Conservation (phyloP, 441 rosid genomes). For the Theobroma grandiflorum region DNA sequence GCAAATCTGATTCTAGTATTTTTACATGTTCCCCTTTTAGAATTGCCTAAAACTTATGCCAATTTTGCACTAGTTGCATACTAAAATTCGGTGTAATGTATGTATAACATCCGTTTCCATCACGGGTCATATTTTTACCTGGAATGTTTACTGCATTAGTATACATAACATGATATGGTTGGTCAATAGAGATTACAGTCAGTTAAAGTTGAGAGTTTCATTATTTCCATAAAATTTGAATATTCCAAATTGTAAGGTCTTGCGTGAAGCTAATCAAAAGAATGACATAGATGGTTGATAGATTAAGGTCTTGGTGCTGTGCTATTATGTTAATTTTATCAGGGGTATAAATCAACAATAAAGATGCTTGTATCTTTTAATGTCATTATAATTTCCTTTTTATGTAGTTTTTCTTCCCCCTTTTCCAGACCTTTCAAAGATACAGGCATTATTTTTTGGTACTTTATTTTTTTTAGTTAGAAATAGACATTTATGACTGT, state of each 20-base stretch:
- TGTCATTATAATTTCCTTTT: background rate
- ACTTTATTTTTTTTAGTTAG: background rate
- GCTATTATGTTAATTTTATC: background rate
- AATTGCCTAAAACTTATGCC: background rate
- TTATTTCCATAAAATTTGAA: background rate
- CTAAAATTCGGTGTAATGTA: background rate
- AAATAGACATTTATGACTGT: background rate
- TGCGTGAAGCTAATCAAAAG: background rate
- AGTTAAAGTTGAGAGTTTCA: background rate
- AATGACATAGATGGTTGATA: background rate
- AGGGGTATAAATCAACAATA: background rate
- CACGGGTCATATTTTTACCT: background rate
- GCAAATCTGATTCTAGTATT: background rate
- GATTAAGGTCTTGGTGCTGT: background rate
- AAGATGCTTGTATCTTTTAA: background rate
- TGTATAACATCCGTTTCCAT: background rate
- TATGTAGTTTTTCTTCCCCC: background rate
- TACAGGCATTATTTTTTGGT: background rate
- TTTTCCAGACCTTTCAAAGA: too few relatives aligned
- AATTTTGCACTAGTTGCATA: conserved; percentile 8
- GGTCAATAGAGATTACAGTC: background rate
- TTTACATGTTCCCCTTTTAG: conserved; percentile 10
- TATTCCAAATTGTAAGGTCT: background rate
- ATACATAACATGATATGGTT: background rate
- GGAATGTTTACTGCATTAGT: background rate